Base-by-base conservation (phyloP, 331 rosid species). In the Rosa hybrid region DNA sequence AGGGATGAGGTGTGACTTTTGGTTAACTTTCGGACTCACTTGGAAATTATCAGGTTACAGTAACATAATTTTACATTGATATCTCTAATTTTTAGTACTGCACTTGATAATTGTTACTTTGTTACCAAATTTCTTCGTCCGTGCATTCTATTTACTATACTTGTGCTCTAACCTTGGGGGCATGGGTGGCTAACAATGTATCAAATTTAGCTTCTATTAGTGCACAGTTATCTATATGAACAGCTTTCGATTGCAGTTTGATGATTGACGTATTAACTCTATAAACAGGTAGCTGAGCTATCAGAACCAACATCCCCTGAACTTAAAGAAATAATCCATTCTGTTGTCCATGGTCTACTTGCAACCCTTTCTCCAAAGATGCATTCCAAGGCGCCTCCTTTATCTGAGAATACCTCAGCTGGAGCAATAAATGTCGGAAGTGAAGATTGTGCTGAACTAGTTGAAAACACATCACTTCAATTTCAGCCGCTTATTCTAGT, bases 321-420 rank as follows among this genome's bases (percentile, higher is more conserved):
- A 77, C 57, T 93, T 74, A 95, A 87, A 88, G 97, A 91, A 81
- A 90, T 83, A 69, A 90, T 95, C 83, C 88, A 87, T 74, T 93
- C 98, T 83, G 93, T 93, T 73, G 89, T 95, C 72, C 96, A 95
- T 70, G 99, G 99, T 78, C 96, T 95, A 59, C 94, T 95, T 27
- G 99, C 99, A 44, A 91, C 97, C 68, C 96, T 95, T 81, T 93
- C 99, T 83, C 97, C 98, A 1, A 95, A 80, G 88, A 91, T 95
- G 91, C 96, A 93, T 78, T 93, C 99, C 27, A 90, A 88, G 83
- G 92, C 88, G 56, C 91, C 96, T 71, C 80, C 86, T 72, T 80
- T 69, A 70, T 89, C 94, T 53, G 94, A 91, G 75, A 93, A 87
- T 83, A 46, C 91, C 70, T 71, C 92, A 27, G 46, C 88, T 69